Evolutionary conservation across 2,329 filamentous ascomycete genomes (phyloP).

Genomic region (Colletotrichum lindemuthianum): DNA sequence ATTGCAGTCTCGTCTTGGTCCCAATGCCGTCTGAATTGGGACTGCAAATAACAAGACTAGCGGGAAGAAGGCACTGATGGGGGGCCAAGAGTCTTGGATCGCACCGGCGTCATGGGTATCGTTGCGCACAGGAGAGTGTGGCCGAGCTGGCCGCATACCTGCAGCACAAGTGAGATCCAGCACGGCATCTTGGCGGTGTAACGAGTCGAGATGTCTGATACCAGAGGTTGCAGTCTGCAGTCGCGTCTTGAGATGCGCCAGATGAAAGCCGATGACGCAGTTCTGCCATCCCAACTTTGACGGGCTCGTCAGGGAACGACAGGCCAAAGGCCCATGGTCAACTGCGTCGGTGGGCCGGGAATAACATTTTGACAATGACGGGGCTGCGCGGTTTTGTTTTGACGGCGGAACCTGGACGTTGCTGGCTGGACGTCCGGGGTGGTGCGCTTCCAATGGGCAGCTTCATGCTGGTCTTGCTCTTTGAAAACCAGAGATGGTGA

Average conservation of each 20-base stretch:
- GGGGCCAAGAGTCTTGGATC: conserved; percentile 33
- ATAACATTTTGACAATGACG: conserved; percentile 13
- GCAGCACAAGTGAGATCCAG: conserved; percentile 28
- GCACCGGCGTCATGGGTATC: conserved; percentile 11
- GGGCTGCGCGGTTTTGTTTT: conserved; percentile 23
- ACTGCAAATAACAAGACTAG: conserved; percentile 15
- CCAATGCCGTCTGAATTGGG: conserved; percentile 8
- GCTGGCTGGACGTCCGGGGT: conserved; percentile 1
- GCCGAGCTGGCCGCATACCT: conserved; percentile 26
- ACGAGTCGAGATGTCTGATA: conserved; percentile 21
- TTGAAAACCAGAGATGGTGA: conserved; percentile 1
- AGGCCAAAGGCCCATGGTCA: conserved; percentile 1
- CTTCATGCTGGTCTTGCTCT: conserved; percentile 5
- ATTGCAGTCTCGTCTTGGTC: conserved; percentile 11
- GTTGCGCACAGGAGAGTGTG: conserved; percentile 23
- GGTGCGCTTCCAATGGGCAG: conserved; percentile 18
- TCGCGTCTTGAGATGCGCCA: neutral
- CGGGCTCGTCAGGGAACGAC: neutral
- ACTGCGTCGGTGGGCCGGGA: conserved; percentile 14
- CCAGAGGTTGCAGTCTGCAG: conserved; percentile 5
- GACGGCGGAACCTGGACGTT: conserved; percentile 5
- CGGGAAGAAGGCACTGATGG: conserved; percentile 17
- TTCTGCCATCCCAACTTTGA: neutral
- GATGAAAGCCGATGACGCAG: conserved; percentile 5
- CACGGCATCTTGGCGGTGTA: conserved; percentile 32